Evolutionary conservation across 106 monocot genomes (phyloP).

Genomic region (Dendrobium chrysotoxum): DNA sequence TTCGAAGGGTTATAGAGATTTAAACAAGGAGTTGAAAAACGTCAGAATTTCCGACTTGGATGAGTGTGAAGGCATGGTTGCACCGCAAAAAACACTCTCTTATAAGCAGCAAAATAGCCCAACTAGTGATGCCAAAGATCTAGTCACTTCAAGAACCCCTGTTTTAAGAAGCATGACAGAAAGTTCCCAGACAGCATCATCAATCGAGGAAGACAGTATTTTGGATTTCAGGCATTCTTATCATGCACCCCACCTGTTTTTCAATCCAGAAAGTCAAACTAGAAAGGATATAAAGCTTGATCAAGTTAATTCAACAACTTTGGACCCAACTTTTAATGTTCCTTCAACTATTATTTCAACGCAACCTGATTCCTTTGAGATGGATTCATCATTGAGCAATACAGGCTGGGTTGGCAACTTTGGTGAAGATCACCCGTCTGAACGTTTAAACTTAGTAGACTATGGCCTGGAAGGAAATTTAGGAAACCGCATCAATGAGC

Average conservation of each 20-base stretch:
- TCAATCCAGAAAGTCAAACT: constrained; percentile 10
- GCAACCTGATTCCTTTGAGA: constrained; percentile 6
- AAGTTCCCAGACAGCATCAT: background rate
- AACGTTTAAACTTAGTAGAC: too few relatives aligned
- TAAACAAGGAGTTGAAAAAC: constrained; percentile 17
- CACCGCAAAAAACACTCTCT: background rate
- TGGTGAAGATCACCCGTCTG: background rate
- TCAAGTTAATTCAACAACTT: background rate
- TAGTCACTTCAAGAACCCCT: background rate
- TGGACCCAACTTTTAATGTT: background rate
- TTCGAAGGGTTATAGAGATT: constrained; percentile 8
- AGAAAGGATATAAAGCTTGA: background rate
- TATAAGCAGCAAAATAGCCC: background rate
- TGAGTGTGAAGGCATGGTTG: constrained; percentile 6
- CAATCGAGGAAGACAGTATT: constrained; percentile 5
- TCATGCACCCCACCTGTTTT: constrained; percentile 14
- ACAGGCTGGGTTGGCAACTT: constrained; percentile 3
- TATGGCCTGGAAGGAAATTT: too few relatives aligned
- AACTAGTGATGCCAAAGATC: constrained; percentile 16
- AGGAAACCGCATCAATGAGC: constrained; percentile 5
- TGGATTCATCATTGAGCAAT: constrained; percentile 11
- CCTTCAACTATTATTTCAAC: background rate
- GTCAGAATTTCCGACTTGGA: constrained; percentile 15
- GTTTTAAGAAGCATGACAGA: constrained; percentile 8
- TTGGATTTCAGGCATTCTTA: constrained; percentile 14